Evolutionary conservation across 306 rosid species (phyloP), one percentile per base, ranked within the genome.

Genomic region (Quercus variabilis): DNA sequence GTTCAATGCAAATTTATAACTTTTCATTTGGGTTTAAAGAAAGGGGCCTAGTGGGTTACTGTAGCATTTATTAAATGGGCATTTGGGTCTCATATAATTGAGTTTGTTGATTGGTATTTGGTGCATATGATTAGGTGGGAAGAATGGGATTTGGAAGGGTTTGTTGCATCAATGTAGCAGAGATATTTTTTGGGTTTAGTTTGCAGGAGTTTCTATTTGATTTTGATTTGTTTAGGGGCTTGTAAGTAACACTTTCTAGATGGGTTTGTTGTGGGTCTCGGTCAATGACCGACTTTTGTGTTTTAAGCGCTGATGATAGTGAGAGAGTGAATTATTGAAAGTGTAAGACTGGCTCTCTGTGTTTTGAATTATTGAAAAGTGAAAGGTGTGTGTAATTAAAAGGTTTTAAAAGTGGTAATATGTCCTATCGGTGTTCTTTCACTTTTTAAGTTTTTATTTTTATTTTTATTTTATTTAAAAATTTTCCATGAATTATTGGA

Each of bases 221-320:
- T 74, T 83, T 55, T 81, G 83, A 55, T 77, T 71, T 75, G 60
- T 83, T 54, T 52, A 77, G 18, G 31, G 20, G 31, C 58, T 71
- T 85, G 46, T 30, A 76, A 65, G 43, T 38, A 38, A 38, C 46
- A 41, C 75, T 64, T 89, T 60, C 74, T 77, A 78, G 33, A 70
- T 60, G 73, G 85, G 89, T 75, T 49, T 64, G 69, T 69, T 86
- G 79, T 79, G 85, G 89, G 83, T 79, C 83, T 78, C 55, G 72
- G 87, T 87, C 77, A 79, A 65, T 73, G 81, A 59, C 86, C 52
- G 74, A 72, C 77, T 87, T 79, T 65, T 63, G 85, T 26, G 79
- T 71, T 80, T 71, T n/a, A 58, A 15, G 76, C 52, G 59, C 57
- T 71, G 59, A 58, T 75, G 69, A 1, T 26, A 64, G 31, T 15